Evolutionary conservation across 2,329 filamentous ascomycete genomes (phyloP), one percentile per base, ranked within the genome.

Genomic region (Colletotrichum cuscutae): DNA sequence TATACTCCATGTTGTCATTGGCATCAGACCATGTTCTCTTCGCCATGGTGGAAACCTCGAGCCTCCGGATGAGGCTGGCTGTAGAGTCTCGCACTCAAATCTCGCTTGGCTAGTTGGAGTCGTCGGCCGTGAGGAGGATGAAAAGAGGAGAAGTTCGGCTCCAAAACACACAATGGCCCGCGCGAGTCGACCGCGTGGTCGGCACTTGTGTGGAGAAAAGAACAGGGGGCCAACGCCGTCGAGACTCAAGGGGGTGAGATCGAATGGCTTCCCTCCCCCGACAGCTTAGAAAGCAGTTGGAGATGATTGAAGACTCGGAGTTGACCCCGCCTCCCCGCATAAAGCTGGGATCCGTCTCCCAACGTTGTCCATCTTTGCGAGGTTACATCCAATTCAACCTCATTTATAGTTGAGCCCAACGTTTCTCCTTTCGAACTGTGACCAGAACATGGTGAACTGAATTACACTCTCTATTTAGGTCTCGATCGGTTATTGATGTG

Each of bases 11-110:
- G 58, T 70, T 59, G 4, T 74, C 73, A 22, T 69, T 73, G 57
- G 70, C 65, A 49, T 74, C 76, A 9, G 74, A 65, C 69, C 75
- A 77, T 37, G 57, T 71, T 1, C 73, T 68, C 56, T 75, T 76
- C 3, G 75, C 69, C 72, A 76, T 76, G 19, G 24, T 35, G 13
- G 32, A 5, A 24, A 6, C 22, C 13, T 3, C 19, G 15, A 1
- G 30, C 1, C 52, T 30, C 22, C 9, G 24, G 15, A 4, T 42
- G 22, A n/a, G 30, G 3, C n/a, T 42, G 15, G 54, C 42, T n/a
- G 19, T 24, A 19, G 8, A 37, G 1, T 12, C 1, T 37, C 3
- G 32, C 9, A 53, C n/a, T 24, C 35, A 2, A 46, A 37, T 24
- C 24, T 26, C 35, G 30, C 19, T 53, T 35, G 30, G 37, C 15